Conservation (phyloP, 1,139 yeast genomes). For the Pichia sp. region DNA sequence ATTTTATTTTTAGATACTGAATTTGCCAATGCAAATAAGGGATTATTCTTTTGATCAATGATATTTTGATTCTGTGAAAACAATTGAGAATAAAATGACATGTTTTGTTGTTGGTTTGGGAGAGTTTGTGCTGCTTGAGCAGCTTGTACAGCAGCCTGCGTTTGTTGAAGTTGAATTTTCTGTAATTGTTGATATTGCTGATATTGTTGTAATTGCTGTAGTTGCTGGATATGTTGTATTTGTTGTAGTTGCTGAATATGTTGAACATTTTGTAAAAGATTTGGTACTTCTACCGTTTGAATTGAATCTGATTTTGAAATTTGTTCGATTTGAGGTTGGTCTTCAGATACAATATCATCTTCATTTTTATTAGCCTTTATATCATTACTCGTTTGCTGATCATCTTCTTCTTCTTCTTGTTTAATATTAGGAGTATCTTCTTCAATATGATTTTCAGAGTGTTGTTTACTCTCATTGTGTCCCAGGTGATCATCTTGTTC, state of each 20-base stretch:
- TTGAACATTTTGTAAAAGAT: slow-evolving; percentile 2
- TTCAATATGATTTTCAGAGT: too few species aligned
- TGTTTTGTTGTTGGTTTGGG: neutral
- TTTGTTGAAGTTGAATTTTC: slow-evolving; percentile 3
- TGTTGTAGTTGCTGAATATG: slow-evolving; percentile 4
- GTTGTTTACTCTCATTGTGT: too few species aligned
- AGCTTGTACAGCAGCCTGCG: slow-evolving; percentile 1
- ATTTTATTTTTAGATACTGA: slow-evolving; percentile 1
- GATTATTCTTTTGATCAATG: slow-evolving; percentile 5
- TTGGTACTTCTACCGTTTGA: neutral
- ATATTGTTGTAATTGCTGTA: slow-evolving; percentile 1
- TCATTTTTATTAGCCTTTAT: too few species aligned
- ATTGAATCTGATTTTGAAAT: neutral
- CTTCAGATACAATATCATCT: too few species aligned
- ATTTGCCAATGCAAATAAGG: slow-evolving; percentile 12
- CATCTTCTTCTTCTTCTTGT: too few species aligned
- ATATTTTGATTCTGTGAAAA: neutral
- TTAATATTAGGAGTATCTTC: too few species aligned
- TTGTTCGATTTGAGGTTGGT: too few species aligned
- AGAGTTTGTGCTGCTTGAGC: neutral
- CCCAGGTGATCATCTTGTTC: too few species aligned
- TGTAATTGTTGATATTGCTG: neutral
- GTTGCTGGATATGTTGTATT: slow-evolving; percentile 3
- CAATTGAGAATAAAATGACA: slow-evolving; percentile 1
- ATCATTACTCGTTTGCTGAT: too few species aligned